Evolutionary conservation across 805 yeast species (phyloP).

Genomic region (Yarrowia sp.): DNA sequence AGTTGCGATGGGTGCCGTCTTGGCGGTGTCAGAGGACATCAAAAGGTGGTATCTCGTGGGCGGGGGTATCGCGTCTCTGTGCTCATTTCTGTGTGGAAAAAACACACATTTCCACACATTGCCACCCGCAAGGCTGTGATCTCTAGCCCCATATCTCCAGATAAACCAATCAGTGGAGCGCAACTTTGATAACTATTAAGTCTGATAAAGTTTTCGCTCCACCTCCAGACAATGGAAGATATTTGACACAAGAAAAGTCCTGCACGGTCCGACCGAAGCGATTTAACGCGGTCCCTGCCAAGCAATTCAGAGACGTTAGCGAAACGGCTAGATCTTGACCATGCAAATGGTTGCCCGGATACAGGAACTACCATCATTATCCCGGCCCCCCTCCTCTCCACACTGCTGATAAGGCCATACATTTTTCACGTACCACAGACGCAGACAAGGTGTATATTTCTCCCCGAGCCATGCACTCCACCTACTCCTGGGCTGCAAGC

Average conservation of each 20-base stretch:
- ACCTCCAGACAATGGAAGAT: background rate
- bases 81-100: no score
- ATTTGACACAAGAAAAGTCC: background rate
- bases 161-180: conserved; percentile 13
- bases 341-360: no score
- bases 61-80: no score
- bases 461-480: conserved; percentile 3
- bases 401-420: conserved; percentile 16
- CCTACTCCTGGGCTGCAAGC: conserved; percentile 10
- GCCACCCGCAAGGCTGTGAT: background rate
- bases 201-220: background rate
- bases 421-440: conserved; percentile 13
- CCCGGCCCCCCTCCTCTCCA: background rate
- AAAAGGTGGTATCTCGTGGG: no score
- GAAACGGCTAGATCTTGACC: no score
- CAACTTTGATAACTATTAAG: conserved; percentile 13
- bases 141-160: background rate
- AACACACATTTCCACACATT: no score
- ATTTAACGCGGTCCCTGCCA: conserved; percentile 32
- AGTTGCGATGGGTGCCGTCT: background rate
- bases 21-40: background rate
- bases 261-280: conserved; percentile 15
- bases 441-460: background rate
- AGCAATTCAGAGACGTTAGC: background rate
- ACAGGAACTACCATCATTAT: background rate